phyloP scores from a whole-genome alignment of 768 basidiomycete species.

The Phanerochaete carnosa region DNA sequence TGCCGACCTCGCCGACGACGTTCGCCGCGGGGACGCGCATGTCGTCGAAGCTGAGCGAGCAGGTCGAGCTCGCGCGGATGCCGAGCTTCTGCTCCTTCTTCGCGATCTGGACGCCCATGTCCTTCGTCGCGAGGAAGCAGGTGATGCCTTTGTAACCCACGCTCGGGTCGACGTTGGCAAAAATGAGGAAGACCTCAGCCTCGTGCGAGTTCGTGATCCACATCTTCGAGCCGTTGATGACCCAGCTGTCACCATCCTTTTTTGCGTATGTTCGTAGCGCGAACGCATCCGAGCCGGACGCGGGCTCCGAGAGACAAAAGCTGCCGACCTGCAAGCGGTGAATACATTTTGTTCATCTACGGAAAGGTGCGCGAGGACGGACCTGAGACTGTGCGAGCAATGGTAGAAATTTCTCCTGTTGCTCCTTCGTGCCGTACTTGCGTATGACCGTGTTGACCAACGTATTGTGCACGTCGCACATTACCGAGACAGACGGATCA shows the following conservation, averaged over 20 bases:
- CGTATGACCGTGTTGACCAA: conserved; percentile 94
- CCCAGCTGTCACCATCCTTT: conserved; percentile 81
- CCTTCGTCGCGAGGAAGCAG: conserved; percentile 93
- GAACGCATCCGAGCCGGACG: conserved; percentile 95
- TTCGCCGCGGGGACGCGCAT: conserved; percentile 84
- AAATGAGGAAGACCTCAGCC: conserved; percentile 89
- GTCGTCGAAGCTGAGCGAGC: conserved; percentile 92
- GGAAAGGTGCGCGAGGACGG: conserved; percentile 4
- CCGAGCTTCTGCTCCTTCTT: conserved; percentile 99
- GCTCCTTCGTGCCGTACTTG: conserved; percentile 77
- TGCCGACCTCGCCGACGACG: conserved; percentile 86
- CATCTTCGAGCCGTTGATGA: conserved; percentile 98
- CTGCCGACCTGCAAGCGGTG: conserved; percentile 70
- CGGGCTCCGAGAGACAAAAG: conserved; percentile 92
- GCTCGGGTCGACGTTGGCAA: conserved; percentile 91
- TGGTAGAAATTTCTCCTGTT: conserved; percentile 88
- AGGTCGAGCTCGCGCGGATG: conserved; percentile 94
- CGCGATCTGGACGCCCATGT: conserved; percentile 95
- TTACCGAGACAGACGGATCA: conserved; percentile 93
- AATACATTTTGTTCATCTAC: neutral
- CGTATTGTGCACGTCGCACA: conserved; percentile 98
- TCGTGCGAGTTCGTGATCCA: conserved; percentile 97
- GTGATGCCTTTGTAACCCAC: conserved; percentile 99
- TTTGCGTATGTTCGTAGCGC: conserved; percentile 91
- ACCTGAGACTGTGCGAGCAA: conserved; percentile 78